These are phyloP conservation scores for Ogataea glucozyma DNA, from an alignment of 805 yeast species.

Conservation along the genomic window DNA sequence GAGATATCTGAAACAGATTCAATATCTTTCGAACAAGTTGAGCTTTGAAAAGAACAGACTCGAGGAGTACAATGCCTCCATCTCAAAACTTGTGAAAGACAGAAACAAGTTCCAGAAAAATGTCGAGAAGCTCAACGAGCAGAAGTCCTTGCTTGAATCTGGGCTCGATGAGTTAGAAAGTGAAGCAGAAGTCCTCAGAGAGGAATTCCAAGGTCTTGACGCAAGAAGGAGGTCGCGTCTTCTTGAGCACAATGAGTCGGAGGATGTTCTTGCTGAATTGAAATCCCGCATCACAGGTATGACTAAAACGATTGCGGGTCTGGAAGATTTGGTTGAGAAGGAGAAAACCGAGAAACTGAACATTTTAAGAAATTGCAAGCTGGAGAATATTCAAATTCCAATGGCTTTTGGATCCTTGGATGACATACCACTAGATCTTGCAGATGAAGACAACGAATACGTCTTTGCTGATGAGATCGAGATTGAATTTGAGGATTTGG, in stretches of 20 bases:
- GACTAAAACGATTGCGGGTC: constrained; percentile 38
- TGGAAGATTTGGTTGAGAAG: constrained; percentile 57
- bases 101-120: constrained; percentile 38
- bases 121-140: constrained; percentile 34
- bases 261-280: constrained; percentile 30
- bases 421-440: constrained; percentile 60
- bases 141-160: constrained; percentile 35
- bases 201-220: constrained; percentile 32
- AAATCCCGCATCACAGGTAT: constrained; percentile 35
- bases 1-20: constrained; percentile 59
- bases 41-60: constrained; percentile 65
- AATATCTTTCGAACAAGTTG: constrained; percentile 59
- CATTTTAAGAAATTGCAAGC: constrained; percentile 68
- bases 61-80: constrained; percentile 49
- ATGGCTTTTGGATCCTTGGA: constrained; percentile 60
- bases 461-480: constrained; percentile 45
- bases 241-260: constrained; percentile 28
- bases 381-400: constrained; percentile 69
- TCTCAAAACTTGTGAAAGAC: constrained; percentile 44
- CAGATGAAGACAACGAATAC: constrained; percentile 34
- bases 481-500: constrained; percentile 53
- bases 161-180: constrained; percentile 41
- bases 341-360: constrained; percentile 56
- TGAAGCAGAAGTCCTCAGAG: constrained; percentile 41
- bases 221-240: constrained; percentile 18